phyloP scores from a whole-genome alignment of 106 monocot species.

The Gastrodia elata region DNA sequence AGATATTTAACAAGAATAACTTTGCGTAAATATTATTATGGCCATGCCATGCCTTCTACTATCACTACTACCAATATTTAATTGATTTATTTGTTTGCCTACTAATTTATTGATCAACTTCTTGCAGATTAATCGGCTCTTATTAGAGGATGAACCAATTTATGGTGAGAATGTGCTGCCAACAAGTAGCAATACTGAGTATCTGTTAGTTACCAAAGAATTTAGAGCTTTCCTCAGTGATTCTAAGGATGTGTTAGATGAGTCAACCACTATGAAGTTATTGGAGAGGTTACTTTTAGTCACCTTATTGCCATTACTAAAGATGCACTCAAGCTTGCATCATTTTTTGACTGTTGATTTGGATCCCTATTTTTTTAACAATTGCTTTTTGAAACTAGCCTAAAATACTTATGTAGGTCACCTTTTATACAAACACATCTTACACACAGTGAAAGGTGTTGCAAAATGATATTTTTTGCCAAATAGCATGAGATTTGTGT shows the following conservation, averaged over 20 bases:
- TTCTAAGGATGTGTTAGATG: constrained; percentile 91
- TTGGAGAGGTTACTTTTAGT: constrained; percentile 55
- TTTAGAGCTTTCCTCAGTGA: constrained; percentile 95
- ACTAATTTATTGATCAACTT: constrained; percentile 5
- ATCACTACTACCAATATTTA: background rate
- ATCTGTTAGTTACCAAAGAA: constrained; percentile 59
- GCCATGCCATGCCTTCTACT: background rate
- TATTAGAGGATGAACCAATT: constrained; percentile 65
- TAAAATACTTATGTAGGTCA: background rate
- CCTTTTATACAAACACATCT: background rate
- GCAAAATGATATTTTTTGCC: background rate
- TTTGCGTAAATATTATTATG: background rate
- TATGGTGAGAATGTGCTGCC: constrained; percentile 14
- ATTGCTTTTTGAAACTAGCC: background rate
- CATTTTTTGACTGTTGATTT: background rate
- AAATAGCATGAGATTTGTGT: background rate
- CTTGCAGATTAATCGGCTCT: constrained; percentile 82
- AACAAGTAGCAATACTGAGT: constrained; percentile 39
- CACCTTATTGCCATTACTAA: background rate
- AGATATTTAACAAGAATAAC: no score
- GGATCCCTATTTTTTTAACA: background rate
- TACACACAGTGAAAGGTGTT: background rate
- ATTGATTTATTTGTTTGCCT: background rate
- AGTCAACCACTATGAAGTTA: constrained; percentile 79
- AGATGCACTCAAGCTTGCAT: background rate